Evolutionary conservation across 805 yeast species (phyloP), one percentile per base, ranked within the genome.

Genomic region (Saturnispora bothae): DNA sequence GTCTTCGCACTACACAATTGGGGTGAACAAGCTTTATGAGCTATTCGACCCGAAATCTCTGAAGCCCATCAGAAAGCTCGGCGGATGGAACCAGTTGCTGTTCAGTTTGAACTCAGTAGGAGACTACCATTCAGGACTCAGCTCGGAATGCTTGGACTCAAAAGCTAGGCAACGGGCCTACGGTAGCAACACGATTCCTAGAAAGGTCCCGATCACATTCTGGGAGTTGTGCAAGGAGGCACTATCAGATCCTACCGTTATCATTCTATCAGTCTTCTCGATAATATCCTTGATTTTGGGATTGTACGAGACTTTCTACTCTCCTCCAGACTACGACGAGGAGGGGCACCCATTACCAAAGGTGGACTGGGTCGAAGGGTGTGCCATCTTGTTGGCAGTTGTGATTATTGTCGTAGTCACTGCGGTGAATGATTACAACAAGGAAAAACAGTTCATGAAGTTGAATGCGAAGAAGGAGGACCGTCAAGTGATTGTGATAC

Each of bases 281-380:
- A 63, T 85, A 2, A 74, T 92, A 3, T 86, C 97, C 0, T 68
- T 92, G 36, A 89, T 94, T 0, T 63, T 92, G 35, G 99, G 98
- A 0, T 66, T 92, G 6, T 92, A 92, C 56, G 94, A 92, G 60
- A 78, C 94, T 2, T 81, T 86, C 62, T 95, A 94, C 30, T 83
- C 82, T 47, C 86, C 80, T 0, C 67, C 83, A 0, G 76, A 74
- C 52, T 72, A 71, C 49, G 96, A 89, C 56, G 76, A 71, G 5
- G 83, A 84, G 46, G 95, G 95, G 20, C 67, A 74, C 17, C 66
- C 74, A 16, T 57, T 76, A 39, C 96, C 96, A 14, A 73, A 77
- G 50, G 94, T 92, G 23, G 95, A 89, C 51, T 92, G 97, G 96
- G 95, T 94, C 34, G 99, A 92, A 65, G 99, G 99, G 49, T 95